Conservation (phyloP, 768 basidiomycete genomes). For the Crassisporium funariophilum region DNA sequence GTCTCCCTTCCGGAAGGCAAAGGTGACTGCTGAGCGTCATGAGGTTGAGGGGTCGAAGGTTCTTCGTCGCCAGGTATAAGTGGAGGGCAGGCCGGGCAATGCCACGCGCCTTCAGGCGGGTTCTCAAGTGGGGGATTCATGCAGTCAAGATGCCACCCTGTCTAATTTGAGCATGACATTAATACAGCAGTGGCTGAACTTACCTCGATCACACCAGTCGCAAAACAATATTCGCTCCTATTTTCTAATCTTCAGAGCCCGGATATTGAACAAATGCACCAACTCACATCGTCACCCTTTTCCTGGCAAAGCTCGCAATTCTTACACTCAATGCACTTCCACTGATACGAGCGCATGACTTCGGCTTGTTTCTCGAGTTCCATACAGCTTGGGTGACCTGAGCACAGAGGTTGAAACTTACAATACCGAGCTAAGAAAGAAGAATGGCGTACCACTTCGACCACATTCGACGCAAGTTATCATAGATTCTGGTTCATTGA, state of each 20-base stretch:
- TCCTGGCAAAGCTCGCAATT: conserved; percentile 83
- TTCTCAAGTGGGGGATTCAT: conserved; percentile 69
- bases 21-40: conserved; percentile 11
- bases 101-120: conserved; percentile 78
- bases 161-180: conserved; percentile 3
- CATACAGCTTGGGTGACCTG: conserved; percentile 90
- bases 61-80: conserved; percentile 21
- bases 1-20: conserved; percentile 21
- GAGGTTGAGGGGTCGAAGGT: neutral
- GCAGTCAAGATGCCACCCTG: conserved; percentile 87
- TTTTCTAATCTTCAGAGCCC: neutral
- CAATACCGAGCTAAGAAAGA: conserved; percentile 9
- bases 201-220: conserved; percentile 92
- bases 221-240: conserved; percentile 87
- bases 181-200: conserved; percentile 6
- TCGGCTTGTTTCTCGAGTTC: conserved; percentile 58
- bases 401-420: conserved; percentile 10
- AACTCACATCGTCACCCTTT: conserved; percentile 87
- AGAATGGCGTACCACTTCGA: conserved; percentile 61
- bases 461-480: conserved; percentile 82
- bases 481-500: conserved; percentile 63
- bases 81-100: conserved; percentile 65
- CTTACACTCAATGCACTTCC: conserved; percentile 93
- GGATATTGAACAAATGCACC: neutral
- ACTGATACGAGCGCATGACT: conserved; percentile 70